Conservation (phyloP, 106 monocot genomes). For the Triglochin maritima region DNA sequence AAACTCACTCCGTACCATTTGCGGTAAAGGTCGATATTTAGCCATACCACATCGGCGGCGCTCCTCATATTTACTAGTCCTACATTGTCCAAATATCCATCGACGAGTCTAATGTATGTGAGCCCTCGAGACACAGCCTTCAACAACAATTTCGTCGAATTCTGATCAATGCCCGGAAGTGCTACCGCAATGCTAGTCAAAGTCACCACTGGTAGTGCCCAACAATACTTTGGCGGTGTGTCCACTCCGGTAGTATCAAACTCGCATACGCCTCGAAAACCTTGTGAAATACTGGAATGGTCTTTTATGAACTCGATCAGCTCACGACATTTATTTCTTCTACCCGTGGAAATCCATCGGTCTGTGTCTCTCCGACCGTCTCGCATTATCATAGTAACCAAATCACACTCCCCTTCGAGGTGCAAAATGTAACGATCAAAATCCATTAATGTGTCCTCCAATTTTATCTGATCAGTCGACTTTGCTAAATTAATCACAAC, state of each 20-base stretch:
- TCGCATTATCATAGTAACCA: constrained; percentile 1
- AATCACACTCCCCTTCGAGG: constrained; percentile 13
- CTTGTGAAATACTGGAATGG: background rate
- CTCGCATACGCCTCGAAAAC: background rate
- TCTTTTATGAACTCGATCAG: constrained; percentile 1
- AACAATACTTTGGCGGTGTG: constrained; percentile 1
- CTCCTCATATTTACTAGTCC: constrained; percentile 14
- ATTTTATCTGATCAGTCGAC: background rate
- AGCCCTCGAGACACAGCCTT: background rate
- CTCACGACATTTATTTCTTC: background rate
- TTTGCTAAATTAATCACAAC: too few species aligned
- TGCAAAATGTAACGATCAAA: background rate
- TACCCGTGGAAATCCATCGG: background rate
- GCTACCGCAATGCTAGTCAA: constrained; percentile 2
- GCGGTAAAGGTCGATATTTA: background rate
- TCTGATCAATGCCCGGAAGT: constrained; percentile 1
- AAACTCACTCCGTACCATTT: constrained; percentile 7
- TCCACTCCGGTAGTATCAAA: background rate
- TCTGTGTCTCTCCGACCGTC: background rate
- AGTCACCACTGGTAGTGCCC: constrained; percentile 19
- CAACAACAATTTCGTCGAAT: background rate
- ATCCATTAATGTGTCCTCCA: background rate
- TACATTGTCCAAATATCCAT: constrained; percentile 3
- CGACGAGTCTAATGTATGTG: constrained; percentile 1
- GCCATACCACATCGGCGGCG: constrained; percentile 7